Evolutionary conservation across 2,329 filamentous ascomycete genomes (phyloP).

Genomic region (Diaporthe caulivora): DNA sequence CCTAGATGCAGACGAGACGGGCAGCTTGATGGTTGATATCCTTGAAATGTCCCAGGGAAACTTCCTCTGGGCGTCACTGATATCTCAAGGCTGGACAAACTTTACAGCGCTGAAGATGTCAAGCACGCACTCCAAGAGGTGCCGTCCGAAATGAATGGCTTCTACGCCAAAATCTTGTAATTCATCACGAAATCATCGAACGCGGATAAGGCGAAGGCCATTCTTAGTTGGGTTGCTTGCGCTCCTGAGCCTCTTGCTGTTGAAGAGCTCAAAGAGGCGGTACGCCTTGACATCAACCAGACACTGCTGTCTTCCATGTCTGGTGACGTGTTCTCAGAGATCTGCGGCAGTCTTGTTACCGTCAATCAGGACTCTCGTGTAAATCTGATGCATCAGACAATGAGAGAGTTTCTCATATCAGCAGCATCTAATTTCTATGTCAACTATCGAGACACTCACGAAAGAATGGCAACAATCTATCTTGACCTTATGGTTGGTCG

Average conservation of each 20-base stretch:
- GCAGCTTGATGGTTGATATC: neutral
- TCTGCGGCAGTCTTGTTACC: neutral
- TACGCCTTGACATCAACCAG: neutral
- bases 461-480: neutral
- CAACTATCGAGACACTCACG: neutral
- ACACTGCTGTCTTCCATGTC: neutral
- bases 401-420: neutral
- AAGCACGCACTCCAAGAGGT: neutral
- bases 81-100: neutral
- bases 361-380: neutral
- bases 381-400: neutral
- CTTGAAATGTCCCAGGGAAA: neutral
- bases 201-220: neutral
- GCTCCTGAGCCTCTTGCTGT: neutral
- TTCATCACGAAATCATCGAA: neutral
- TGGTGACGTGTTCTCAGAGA: neutral
- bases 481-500: neutral
- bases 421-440: neutral
- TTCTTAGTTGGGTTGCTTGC: neutral
- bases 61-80: neutral
- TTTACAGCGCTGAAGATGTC: neutral
- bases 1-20: neutral
- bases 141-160: neutral
- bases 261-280: neutral
- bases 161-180: neutral